phyloP scores from a whole-genome alignment of 1,284 basidiomycete species.

The Inonotus hispidus region DNA sequence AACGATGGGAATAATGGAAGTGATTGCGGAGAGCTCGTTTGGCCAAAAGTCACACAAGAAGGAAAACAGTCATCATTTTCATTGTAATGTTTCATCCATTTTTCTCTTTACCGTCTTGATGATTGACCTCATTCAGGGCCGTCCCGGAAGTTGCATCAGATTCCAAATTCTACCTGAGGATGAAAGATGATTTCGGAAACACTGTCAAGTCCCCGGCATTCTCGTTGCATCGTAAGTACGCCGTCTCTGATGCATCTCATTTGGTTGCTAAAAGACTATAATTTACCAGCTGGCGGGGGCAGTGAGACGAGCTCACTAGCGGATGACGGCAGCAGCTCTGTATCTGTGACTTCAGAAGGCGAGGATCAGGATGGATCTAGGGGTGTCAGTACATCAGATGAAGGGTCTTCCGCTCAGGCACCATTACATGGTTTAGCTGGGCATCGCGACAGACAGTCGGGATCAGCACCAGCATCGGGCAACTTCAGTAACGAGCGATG shows the following conservation, averaged over 20 bases:
- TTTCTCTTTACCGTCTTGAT: not conserved
- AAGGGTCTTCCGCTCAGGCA: not conserved
- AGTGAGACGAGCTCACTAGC: not conserved
- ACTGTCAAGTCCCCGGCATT: constrained; percentile 37
- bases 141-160: constrained; percentile 30
- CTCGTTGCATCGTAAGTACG: constrained; percentile 34
- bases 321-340: not conserved
- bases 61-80: constrained; percentile 29
- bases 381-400: not conserved
- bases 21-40: constrained; percentile 35
- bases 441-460: not conserved
- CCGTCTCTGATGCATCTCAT: not conserved
- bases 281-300: not conserved
- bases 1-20: not conserved
- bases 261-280: not conserved
- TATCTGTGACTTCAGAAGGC: not conserved
- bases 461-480: not conserved
- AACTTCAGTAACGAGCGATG: not conserved
- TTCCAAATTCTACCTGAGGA: constrained; percentile 31
- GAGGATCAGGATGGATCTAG: not conserved
- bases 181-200: constrained; percentile 37
- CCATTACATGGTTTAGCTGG: not conserved
- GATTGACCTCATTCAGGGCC: constrained; percentile 23
- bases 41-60: constrained; percentile 34
- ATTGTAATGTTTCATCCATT: constrained; percentile 23